Base-by-base conservation (phyloP, 208 protist genomes). In the Crithidia brevicula region DNA sequence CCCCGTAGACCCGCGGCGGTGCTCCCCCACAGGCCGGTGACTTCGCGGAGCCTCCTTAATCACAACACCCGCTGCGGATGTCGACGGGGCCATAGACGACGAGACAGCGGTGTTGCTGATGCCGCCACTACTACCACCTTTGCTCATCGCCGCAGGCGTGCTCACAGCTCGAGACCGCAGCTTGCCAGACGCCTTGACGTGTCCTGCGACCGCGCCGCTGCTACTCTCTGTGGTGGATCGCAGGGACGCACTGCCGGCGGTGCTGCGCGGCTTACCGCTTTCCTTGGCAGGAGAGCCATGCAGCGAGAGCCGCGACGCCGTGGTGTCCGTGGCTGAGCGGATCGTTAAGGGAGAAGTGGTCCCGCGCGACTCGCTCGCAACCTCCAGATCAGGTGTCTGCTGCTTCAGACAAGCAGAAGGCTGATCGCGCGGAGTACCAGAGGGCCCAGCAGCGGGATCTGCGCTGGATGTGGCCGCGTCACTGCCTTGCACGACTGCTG, bases 301-400 rank as follows among this genome's bases (percentile, higher is more conserved):
- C 3, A 27, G 4, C 13, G 43, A 52, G 27, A 18, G 3, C 4
- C 30, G 58, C 25, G 58, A 64, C n/a, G 45, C n/a, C 4, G 27
- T 30, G 18, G 58, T 64, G 9, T 64, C 58, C n/a, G 58, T 52
- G 15, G 58, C 28, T 16, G 58, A 64, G 43, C 58, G 58, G n/a
- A 10, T 18, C 1, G 56, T 62, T 36, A n/a, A 27, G 10, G 56
- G 40, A 3, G 56, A 31, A 2, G 43, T 0, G 3, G 54, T 16
- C 0, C 25, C 23, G 10, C 27, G 33, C 20, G 11, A 6, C 0
- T 36, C 53, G 42, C 30, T 40, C 15, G 18, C 43, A 13, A 23
- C 22, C 22, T 45, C 33, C 18, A n/a, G 22, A 23, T 1, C 43
- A 16, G 23, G 10, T 22, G 25, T 16, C 13, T 40, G 8, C 15